Percentiles rank a stretch among this genome's conserved stretches.
These are phyloP conservation scores for Mitragyna speciosa DNA, from an alignment of 257 asterid species.

Conservation along the genomic window DNA sequence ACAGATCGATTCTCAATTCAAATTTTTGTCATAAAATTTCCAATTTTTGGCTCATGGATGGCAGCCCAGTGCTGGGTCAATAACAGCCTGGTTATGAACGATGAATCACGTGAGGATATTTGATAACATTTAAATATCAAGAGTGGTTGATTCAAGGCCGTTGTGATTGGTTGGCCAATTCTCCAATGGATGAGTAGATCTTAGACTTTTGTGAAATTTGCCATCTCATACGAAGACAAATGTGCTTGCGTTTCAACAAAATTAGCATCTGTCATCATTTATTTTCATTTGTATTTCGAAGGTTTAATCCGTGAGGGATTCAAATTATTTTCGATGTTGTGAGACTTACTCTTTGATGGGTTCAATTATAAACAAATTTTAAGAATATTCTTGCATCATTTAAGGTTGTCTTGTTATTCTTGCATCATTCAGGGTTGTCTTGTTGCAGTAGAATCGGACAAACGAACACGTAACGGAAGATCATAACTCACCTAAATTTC, in stretches of 20 bases:
- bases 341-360: not conserved
- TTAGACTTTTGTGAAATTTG: not conserved
- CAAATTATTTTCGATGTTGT: not conserved
- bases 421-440: too few relatives aligned
- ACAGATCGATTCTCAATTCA: too few relatives aligned
- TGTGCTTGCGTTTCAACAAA: not conserved
- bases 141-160: not conserved
- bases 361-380: not conserved
- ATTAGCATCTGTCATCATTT: conserved; percentile 7
- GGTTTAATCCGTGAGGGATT: conserved; percentile 15
- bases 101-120: conserved; percentile 17
- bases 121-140: conserved; percentile 2
- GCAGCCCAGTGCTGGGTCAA: too few relatives aligned
- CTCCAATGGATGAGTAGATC: not conserved
- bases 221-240: conserved; percentile 18
- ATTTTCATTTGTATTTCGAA: not conserved
- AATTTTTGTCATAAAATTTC: too few relatives aligned
- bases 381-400: conserved; percentile 19
- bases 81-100: not conserved
- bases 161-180: conserved; percentile 24
- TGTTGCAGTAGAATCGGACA: not conserved
- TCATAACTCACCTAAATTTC: conserved; percentile 13
- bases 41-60: not conserved
- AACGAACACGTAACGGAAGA: conserved; percentile 8
- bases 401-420: conserved; percentile 3